Evolutionary conservation across 306 rosid genomes (phyloP).

Genomic region (Malus sieversii): DNA sequence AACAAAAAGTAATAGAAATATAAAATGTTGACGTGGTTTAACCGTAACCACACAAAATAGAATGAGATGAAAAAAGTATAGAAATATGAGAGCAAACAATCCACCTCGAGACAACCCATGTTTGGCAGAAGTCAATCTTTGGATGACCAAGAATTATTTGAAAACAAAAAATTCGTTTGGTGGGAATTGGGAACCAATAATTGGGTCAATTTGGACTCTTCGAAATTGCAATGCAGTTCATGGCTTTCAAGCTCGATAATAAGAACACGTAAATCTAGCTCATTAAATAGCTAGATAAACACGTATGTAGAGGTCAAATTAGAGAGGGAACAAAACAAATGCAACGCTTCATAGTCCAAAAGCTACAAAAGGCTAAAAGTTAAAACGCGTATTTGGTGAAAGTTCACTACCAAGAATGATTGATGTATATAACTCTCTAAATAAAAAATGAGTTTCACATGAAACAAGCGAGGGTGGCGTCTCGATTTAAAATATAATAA

Average conservation of each 20-base stretch:
- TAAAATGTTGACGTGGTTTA: too few relatives aligned
- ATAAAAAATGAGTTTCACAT: not conserved
- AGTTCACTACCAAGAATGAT: not conserved
- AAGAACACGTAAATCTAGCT: not conserved
- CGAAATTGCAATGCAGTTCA: not conserved
- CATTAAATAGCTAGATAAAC: not conserved
- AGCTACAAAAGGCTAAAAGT: not conserved
- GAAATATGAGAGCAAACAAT: too few relatives aligned
- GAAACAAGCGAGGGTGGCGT: fast-evolving
- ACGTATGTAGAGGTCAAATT: not conserved
- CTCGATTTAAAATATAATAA: too few relatives aligned
- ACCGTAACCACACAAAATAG: too few relatives aligned
- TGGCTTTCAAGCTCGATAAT: not conserved
- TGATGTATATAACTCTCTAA: not conserved
- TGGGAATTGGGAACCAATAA: not conserved
- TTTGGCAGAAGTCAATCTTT: not conserved
- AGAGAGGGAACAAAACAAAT: not conserved
- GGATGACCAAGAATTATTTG: not conserved
- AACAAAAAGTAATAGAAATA: too few relatives aligned
- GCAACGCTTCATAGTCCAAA: not conserved
- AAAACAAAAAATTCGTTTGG: not conserved
- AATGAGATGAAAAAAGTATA: too few relatives aligned
- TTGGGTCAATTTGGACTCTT: not conserved
- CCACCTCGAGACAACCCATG: not conserved
- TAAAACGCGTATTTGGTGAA: not conserved